phyloP scores from a whole-genome alignment of 1,284 basidiomycete genomes.

The Volvariella volvacea region DNA sequence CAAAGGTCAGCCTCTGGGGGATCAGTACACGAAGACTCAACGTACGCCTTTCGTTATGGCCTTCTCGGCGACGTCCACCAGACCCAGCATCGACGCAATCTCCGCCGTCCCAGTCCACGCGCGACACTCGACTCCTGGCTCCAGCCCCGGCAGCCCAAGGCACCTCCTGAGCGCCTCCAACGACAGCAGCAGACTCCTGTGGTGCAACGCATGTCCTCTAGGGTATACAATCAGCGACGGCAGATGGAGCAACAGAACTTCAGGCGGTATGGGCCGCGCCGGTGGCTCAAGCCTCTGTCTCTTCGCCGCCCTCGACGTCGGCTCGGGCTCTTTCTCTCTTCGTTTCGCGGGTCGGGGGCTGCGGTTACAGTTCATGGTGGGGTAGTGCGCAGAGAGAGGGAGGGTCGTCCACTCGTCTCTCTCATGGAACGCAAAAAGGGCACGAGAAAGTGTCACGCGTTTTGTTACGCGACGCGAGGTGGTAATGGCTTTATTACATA shows the following conservation, averaged over 20 bases:
- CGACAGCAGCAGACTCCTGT: conserved; percentile 48
- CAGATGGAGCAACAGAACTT: conserved; percentile 49
- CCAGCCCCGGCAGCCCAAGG: conserved; percentile 41
- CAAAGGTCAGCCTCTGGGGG: conserved; percentile 8
- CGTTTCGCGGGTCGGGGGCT: too few species aligned
- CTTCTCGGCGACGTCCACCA: conserved; percentile 42
- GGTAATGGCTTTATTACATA: too few species aligned
- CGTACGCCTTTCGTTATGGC: conserved; percentile 36
- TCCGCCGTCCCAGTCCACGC: conserved; percentile 65
- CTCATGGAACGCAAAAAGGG: too few species aligned
- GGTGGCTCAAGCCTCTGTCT: conserved; percentile 12
- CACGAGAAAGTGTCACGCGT: too few species aligned
- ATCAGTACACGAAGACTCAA: conserved; percentile 6
- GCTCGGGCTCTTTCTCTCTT: too few species aligned
- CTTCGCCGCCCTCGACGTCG: conserved; percentile 18
- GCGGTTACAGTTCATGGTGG: too few species aligned
- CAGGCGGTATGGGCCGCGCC: conserved; percentile 32
- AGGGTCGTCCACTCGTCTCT: too few species aligned
- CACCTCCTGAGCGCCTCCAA: conserved; percentile 48
- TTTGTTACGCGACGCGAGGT: too few species aligned
- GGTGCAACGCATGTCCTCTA: conserved; percentile 48
- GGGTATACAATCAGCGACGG: conserved; percentile 56
- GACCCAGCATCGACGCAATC: conserved; percentile 48
- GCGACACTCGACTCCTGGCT: conserved; percentile 54
- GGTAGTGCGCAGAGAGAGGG: too few species aligned